Conservation (phyloP, 2,329 filamentous ascomycete species). For the Alternaria postmessia region DNA sequence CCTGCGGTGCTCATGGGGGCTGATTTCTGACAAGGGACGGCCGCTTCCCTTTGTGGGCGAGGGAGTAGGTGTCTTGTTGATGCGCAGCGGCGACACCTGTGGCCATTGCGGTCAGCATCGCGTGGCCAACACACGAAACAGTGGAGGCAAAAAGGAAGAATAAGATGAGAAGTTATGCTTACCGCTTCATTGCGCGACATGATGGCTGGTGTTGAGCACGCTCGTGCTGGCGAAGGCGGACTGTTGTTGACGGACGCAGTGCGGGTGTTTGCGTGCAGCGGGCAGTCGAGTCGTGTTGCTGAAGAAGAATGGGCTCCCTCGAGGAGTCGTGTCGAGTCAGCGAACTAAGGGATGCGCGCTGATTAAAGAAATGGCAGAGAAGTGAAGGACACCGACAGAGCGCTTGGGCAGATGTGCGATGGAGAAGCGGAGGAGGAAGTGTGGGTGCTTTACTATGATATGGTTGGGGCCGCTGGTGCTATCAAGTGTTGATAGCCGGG, state of each 20-base stretch:
- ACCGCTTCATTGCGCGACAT: slow-evolving; percentile 55
- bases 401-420: slow-evolving; percentile 40
- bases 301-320: slow-evolving; percentile 46
- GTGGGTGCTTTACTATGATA: slow-evolving; percentile 31
- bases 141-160: not conserved
- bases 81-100: slow-evolving; percentile 80
- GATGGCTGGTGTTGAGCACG: slow-evolving; percentile 22
- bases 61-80: slow-evolving; percentile 72
- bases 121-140: not conserved
- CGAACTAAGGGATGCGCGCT: slow-evolving; percentile 21
- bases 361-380: slow-evolving; percentile 28
- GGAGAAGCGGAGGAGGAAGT: slow-evolving; percentile 38
- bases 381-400: slow-evolving; percentile 37
- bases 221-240: slow-evolving; percentile 13
- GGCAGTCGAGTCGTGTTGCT: slow-evolving; percentile 35
- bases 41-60: slow-evolving; percentile 69
- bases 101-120: slow-evolving; percentile 19
- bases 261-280: not conserved
- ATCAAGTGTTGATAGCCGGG: slow-evolving; percentile 36
- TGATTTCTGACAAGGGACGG: slow-evolving; percentile 84
- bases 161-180: slow-evolving; percentile 25
- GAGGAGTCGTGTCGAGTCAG: slow-evolving; percentile 30
- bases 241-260: slow-evolving; percentile 11
- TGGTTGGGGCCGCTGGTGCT: slow-evolving; percentile 28
- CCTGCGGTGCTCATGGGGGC: slow-evolving; percentile 81